Percentiles rank a stretch among this genome's conserved stretches.
phyloP scores from a whole-genome alignment of 225 moss, liverwort and hornwort genomes.

The Sphagnum tenellum region DNA sequence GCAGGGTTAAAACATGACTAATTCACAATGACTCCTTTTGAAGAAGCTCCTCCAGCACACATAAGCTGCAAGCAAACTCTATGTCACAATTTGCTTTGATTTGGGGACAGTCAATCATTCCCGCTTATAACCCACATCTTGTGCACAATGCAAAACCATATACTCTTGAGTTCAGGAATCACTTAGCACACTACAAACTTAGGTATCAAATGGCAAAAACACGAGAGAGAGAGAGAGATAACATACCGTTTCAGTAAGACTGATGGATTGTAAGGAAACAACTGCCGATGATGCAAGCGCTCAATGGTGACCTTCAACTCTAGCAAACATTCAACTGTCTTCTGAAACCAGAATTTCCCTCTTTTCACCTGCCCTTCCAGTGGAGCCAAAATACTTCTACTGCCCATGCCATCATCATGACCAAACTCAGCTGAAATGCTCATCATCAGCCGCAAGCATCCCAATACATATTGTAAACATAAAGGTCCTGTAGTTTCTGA shows the following conservation, averaged over 20 bases:
- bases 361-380: background rate
- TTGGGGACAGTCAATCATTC: background rate
- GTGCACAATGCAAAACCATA: background rate
- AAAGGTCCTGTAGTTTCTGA: slow-evolving; percentile 46
- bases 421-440: background rate
- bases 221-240: background rate
- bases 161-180: background rate
- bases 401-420: too few relatives aligned
- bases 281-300: slow-evolving; percentile 34
- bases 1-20: too few relatives aligned
- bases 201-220: background rate
- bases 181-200: background rate
- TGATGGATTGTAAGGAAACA: slow-evolving; percentile 70
- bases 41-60: slow-evolving; percentile 18
- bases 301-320: slow-evolving; percentile 45
- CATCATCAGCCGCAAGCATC: slow-evolving; percentile 31
- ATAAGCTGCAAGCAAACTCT: slow-evolving; percentile 23
- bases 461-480: slow-evolving; percentile 53
- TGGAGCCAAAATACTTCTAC: background rate
- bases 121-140: too few relatives aligned
- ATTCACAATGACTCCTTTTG: slow-evolving; percentile 3
- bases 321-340: slow-evolving; percentile 37
- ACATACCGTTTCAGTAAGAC: slow-evolving; percentile 48
- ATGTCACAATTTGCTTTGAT: background rate
- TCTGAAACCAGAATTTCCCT: slow-evolving; percentile 8